Percentiles rank a stretch among this genome's conserved stretches.
These are phyloP conservation scores for Populus hybrid DNA, from an alignment of 441 rosid genomes.

Conservation along the genomic window DNA sequence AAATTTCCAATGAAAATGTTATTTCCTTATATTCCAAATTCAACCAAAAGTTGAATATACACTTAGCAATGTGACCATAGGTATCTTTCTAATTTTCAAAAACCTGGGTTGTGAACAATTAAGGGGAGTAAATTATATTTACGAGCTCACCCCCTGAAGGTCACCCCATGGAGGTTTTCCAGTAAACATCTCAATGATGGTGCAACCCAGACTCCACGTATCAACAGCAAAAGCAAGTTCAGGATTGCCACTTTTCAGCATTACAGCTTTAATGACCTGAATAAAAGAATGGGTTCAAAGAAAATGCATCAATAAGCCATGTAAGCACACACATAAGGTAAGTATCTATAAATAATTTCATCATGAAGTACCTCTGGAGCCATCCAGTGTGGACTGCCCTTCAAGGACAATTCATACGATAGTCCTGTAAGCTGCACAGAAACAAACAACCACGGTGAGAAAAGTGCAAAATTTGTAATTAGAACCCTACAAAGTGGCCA, in stretches of 20 bases:
- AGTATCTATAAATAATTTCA: not conserved
- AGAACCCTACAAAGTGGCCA: not conserved
- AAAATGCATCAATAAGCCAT: not conserved
- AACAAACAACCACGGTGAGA: not conserved
- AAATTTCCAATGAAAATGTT: not conserved
- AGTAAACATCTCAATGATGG: constrained; percentile 54
- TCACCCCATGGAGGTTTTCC: constrained; percentile 66
- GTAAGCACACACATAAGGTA: not conserved
- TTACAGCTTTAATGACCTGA: constrained; percentile 49
- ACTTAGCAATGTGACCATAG: not conserved
- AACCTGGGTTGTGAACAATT: not conserved
- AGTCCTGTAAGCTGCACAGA: constrained; percentile 42
- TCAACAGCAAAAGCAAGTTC: constrained; percentile 61
- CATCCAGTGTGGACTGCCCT: constrained; percentile 76
- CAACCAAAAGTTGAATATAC: not conserved
- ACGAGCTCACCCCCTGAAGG: constrained; percentile 45
- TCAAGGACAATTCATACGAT: constrained; percentile 45
- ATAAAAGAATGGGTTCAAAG: not conserved
- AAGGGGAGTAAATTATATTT: not conserved
- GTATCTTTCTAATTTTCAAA: not conserved
- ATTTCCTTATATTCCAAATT: not conserved
- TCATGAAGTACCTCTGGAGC: constrained; percentile 58
- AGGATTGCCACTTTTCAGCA: constrained; percentile 36
- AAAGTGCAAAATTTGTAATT: not conserved
- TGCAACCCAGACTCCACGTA: constrained; percentile 66